Percentiles rank a stretch among this genome's conserved stretches.
Conservation (phyloP, 2,329 filamentous ascomycete genomes). For the Arthroderma sp. region DNA sequence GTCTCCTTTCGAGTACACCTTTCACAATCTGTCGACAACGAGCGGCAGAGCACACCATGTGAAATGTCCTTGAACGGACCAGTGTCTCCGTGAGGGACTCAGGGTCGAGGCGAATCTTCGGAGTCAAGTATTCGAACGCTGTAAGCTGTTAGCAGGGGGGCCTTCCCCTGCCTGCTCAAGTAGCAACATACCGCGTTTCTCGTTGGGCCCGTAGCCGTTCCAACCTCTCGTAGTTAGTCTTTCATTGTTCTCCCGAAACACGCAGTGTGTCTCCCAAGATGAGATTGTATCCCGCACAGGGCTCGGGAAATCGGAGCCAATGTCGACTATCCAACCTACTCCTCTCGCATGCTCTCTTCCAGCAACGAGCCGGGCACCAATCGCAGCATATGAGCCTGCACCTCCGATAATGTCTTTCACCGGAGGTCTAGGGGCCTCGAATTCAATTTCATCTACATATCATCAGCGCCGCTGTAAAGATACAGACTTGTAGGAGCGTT, state of each 20-base stretch:
- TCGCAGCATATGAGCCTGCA: conserved; percentile 70
- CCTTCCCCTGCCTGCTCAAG: not conserved
- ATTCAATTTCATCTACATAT: conserved; percentile 75
- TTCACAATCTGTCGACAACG: conserved; percentile 65
- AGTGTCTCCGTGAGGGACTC: conserved; percentile 54
- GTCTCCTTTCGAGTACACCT: conserved; percentile 49
- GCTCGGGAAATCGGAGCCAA: conserved; percentile 72
- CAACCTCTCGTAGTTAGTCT: conserved; percentile 77
- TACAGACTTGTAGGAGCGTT: conserved; percentile 1
- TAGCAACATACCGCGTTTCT: conserved; percentile 42
- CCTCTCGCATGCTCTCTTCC: conserved; percentile 50
- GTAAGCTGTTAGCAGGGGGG: conserved; percentile 12
- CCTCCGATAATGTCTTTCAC: conserved; percentile 73
- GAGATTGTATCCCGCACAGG: conserved; percentile 50
- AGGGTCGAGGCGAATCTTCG: conserved; percentile 68
- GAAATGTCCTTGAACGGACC: conserved; percentile 63
- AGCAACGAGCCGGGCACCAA: conserved; percentile 81
- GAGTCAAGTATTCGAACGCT: conserved; percentile 77
- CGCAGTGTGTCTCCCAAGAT: conserved; percentile 61
- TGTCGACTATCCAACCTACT: conserved; percentile 84
- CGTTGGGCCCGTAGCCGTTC: conserved; percentile 71
- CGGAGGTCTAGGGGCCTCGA: conserved; percentile 53
- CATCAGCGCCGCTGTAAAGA: not conserved
- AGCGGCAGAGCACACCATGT: conserved; percentile 69
- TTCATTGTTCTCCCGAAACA: conserved; percentile 52